Evolutionary conservation across 768 basidiomycete genomes (phyloP), one percentile per base, ranked within the genome.

Genomic region (Auriscalpium microsporum): DNA sequence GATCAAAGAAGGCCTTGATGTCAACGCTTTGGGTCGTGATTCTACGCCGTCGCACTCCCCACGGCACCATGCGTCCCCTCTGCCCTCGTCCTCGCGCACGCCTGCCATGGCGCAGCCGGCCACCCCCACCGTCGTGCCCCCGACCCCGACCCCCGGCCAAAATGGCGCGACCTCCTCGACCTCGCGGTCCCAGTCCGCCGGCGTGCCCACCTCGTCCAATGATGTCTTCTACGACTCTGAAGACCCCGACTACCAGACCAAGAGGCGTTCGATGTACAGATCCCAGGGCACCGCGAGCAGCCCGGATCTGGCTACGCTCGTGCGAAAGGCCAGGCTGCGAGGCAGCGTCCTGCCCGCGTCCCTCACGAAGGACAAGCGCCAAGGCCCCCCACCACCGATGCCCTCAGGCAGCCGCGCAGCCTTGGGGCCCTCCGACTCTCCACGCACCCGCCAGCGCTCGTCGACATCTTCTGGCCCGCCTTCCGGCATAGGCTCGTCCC

Each of bases 271-370:
- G 59, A 81, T 96, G 73, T 94, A 93, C 68, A 78, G 94, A 55
- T 86, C 89, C 17, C 78, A 88, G 10, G 94, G 92, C 45, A 94
- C 91, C 8, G 87, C 92, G 36, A 90, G 88, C 63, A 92, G 87
- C 65, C 94, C 94, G 28, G 94, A 97, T 70, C 76, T 96, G 19
- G 90, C 90, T 4, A 93, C 90, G 10, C 76, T 96, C 52, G 69
- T 94, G 52, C 78, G 86, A 58, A 94, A 93, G 71, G 86, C 89
- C 14, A 90, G 85, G 70, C 87, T 86, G 63, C 74, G 78, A 50
- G 81, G 81, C 17, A 78, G 73, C 0, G 71, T 74, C 42, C 64
- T 78, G 65, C 68, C 13, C 50, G 69, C 67, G 56, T 71, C 64
- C 48, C 69, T 72, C 48, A 68, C 65, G 45, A 62, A 58, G 37